Percentiles rank a stretch among this genome's conserved stretches.
Conservation (phyloP, 2,329 filamentous ascomycete species). For the Myriosclerotinia scirpicola region DNA sequence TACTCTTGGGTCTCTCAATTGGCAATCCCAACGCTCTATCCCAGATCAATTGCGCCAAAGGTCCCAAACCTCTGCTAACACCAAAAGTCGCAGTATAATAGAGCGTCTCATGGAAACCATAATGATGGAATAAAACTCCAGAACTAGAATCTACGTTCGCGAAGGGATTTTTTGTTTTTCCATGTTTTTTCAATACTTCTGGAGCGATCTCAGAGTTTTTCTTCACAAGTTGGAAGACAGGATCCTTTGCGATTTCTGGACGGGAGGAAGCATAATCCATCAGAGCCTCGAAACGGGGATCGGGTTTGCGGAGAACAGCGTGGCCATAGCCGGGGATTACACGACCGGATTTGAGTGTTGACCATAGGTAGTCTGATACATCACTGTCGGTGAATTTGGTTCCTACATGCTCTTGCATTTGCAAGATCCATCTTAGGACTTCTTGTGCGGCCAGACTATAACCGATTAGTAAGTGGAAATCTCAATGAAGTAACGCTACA, state of each 20-base stretch:
- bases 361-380: slow-evolving; percentile 88
- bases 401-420: slow-evolving; percentile 91
- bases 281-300: slow-evolving; percentile 91
- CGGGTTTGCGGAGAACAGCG: slow-evolving; percentile 92
- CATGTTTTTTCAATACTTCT: slow-evolving; percentile 86
- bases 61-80: slow-evolving; percentile 72
- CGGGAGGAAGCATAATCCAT: slow-evolving; percentile 92
- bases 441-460: slow-evolving; percentile 86
- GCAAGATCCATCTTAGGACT: slow-evolving; percentile 91
- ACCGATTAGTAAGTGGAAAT: slow-evolving; percentile 19
- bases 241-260: slow-evolving; percentile 80
- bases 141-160: slow-evolving; percentile 95
- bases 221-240: slow-evolving; percentile 91
- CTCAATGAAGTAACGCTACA: slow-evolving; percentile 32
- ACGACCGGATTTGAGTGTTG: slow-evolving; percentile 86
- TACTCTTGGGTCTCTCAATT: slow-evolving; percentile 97
- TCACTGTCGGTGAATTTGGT: slow-evolving; percentile 74
- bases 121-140: slow-evolving; percentile 96
- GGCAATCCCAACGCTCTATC: slow-evolving; percentile 89
- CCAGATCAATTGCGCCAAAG: slow-evolving; percentile 93
- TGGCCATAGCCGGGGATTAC: slow-evolving; percentile 94
- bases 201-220: slow-evolving; percentile 91
- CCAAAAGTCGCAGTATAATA: slow-evolving; percentile 83
- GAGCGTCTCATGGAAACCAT: slow-evolving; percentile 93
- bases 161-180: slow-evolving; percentile 97